phyloP scores from a whole-genome alignment of 169 alveolate genomes.

The Cyclospora cayetanensis region DNA sequence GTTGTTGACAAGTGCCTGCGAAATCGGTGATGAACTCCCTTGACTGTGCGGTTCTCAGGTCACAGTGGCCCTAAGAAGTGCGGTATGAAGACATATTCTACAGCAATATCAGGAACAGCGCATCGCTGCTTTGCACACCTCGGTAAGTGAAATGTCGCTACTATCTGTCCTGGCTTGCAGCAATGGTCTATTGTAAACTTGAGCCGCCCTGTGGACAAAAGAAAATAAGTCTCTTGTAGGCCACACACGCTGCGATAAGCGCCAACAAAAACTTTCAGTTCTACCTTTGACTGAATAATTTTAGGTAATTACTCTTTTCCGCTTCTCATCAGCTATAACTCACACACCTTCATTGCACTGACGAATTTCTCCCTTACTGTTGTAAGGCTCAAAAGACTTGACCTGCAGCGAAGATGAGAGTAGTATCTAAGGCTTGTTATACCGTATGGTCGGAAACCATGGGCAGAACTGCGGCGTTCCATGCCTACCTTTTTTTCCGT shows the following conservation, averaged over 20 bases:
- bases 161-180: conserved; percentile 80
- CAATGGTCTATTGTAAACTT: conserved; percentile 78
- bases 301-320: not conserved
- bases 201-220: conserved; percentile 27
- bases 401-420: conserved; percentile 65
- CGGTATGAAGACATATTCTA: not conserved
- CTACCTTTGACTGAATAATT: no score
- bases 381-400: conserved; percentile 73
- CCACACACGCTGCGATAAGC: no score
- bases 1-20: conserved; percentile 85
- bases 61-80: not conserved
- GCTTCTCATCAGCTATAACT: not conserved
- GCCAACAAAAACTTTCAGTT: not conserved
- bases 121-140: conserved; percentile 38
- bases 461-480: not conserved
- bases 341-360: conserved; percentile 90
- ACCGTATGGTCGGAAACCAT: not conserved
- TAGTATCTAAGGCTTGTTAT: not conserved
- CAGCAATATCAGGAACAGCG: not conserved
- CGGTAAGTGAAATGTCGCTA: conserved; percentile 83
- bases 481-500: not conserved
- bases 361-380: conserved; percentile 87
- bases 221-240: no score
- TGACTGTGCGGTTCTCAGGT: not conserved
- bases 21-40: not conserved